phyloP scores from a whole-genome alignment of 306 rosid genomes.

The Albizia julibrissin region DNA sequence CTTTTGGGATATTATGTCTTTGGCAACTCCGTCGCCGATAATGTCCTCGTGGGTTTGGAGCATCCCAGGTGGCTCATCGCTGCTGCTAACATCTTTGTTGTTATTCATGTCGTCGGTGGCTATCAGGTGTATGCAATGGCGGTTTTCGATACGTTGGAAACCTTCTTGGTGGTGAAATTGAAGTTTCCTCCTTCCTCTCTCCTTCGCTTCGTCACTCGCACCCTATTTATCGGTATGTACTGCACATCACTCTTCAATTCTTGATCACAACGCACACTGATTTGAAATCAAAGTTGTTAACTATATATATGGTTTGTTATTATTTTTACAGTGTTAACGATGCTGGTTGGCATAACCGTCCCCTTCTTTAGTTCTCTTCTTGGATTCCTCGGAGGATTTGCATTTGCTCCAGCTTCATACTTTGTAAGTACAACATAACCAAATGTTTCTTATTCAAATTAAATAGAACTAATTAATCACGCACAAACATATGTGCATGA shows the following conservation, averaged over 20 bases:
- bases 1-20: slow-evolving; percentile 59
- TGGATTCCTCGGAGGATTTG: slow-evolving; percentile 90
- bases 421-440: slow-evolving; percentile 53
- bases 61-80: slow-evolving; percentile 78
- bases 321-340: slow-evolving; percentile 54
- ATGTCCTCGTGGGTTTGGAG: slow-evolving; percentile 41
- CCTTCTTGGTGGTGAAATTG: slow-evolving; percentile 53
- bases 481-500: no score
- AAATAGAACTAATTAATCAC: no score
- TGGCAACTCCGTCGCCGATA: slow-evolving; percentile 53
- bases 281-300: no score
- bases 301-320: no score
- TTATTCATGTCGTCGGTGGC: slow-evolving; percentile 81
- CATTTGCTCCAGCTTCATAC: slow-evolving; percentile 86
- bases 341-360: slow-evolving; percentile 57
- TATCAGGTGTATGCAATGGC: slow-evolving; percentile 85
- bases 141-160: slow-evolving; percentile 82
- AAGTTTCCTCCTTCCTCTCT: slow-evolving; percentile 47
- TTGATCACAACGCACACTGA: no score
- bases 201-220: slow-evolving; percentile 68
- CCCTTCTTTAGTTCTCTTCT: slow-evolving; percentile 89
- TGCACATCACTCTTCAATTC: not conserved
- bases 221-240: slow-evolving; percentile 55
- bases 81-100: slow-evolving; percentile 69
- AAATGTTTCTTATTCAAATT: not conserved